A percentile compares a stretch with the other conserved stretches of the same genome.
Evolutionary conservation across 2,329 filamentous ascomycete genomes (phyloP).

Genomic region (Zymoseptoria crescenta): DNA sequence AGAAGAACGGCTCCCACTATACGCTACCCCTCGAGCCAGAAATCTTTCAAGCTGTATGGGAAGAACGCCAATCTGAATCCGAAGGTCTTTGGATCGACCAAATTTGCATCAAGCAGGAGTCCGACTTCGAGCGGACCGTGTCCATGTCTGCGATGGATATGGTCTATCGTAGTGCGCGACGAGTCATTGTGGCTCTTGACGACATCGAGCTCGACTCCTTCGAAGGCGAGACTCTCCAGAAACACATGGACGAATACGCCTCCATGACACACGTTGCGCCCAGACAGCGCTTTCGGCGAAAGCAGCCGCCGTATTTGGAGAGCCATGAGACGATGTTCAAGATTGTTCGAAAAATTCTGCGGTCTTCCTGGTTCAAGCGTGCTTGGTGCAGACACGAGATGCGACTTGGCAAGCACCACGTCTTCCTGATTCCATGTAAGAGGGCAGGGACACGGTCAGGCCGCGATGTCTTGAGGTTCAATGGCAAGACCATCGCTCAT

Average conservation of each 20-base stretch:
- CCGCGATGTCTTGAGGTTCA: constrained; percentile 31
- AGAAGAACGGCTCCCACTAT: constrained; percentile 28
- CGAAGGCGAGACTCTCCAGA: constrained; percentile 31
- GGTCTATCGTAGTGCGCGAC: constrained; percentile 36
- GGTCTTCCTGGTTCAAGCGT: constrained; percentile 37
- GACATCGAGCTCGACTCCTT: constrained; percentile 32
- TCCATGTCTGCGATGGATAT: constrained; percentile 36
- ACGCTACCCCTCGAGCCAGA: constrained; percentile 33
- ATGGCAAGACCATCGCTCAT: constrained; percentile 35
- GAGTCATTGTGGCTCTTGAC: constrained; percentile 36
- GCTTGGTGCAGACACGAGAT: constrained; percentile 42
- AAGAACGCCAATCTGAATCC: constrained; percentile 28
- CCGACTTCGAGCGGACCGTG: constrained; percentile 33
- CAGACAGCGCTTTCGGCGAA: constrained; percentile 26
- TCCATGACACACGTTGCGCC: constrained; percentile 23
- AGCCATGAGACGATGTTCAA: constrained; percentile 25
- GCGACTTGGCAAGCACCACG: constrained; percentile 32
- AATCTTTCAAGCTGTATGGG: constrained; percentile 36
- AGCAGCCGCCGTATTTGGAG: constrained; percentile 27
- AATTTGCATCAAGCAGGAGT: constrained; percentile 37
- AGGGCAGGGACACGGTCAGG: constrained; percentile 13
- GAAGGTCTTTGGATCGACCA: constrained; percentile 39
- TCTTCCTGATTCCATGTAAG: constrained; percentile 35
- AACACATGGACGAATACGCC: constrained; percentile 34
- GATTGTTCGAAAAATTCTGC: constrained; percentile 32